Evolutionary conservation across 2,329 filamentous ascomycete genomes (phyloP), one percentile per base, ranked within the genome.

Genomic region (Chalaropsis ovoidea): DNA sequence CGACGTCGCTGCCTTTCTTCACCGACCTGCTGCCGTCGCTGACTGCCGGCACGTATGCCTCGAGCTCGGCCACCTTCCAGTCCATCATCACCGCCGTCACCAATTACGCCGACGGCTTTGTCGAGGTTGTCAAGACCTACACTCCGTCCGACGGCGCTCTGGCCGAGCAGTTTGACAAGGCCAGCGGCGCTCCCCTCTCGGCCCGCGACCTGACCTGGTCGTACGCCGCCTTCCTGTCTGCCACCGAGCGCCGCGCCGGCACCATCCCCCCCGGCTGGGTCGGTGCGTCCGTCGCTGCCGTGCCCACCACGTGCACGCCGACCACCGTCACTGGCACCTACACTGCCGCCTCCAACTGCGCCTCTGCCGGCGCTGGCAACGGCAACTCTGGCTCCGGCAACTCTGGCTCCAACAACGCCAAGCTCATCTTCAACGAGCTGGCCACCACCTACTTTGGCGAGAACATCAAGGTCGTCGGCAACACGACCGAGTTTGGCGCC

Each of bases 151-250:
- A 84, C 69, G 88, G 88, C n/a, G 81, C 81, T 1, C 72, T 90
- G 15, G 77, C 84, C 1, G 87, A 90, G 76, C 86, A 90, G 72
- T 90, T 82, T 70, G 78, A 81, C 69, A 80, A 80, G 69, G 73
- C 75, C 65, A 75, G 72, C 54, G 85, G 81, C 39, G 69, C 71
- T 0, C 84, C 83, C 1, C 75, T 86, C 3, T 88, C 85, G 1
- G 87, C 87, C 0, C 75, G 77, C 19, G 84, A 90, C 69, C 76
- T 90, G 35, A 89, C 87, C 2, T 90, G 87, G 87, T 88, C 86
- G 0, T 89, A 89, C 69, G 85, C 86, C 1, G 80, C 86, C 0
- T 86, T 90, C 73, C 75, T 90, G 60, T 86, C 86, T 0, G 81
- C 82, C n/a, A 75, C 77, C 27, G 79, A 79, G 52, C 81, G 85